phyloP scores from a whole-genome alignment of 2,329 filamentous ascomycete genomes.

The Dothidotthia symphoricarpi region DNA sequence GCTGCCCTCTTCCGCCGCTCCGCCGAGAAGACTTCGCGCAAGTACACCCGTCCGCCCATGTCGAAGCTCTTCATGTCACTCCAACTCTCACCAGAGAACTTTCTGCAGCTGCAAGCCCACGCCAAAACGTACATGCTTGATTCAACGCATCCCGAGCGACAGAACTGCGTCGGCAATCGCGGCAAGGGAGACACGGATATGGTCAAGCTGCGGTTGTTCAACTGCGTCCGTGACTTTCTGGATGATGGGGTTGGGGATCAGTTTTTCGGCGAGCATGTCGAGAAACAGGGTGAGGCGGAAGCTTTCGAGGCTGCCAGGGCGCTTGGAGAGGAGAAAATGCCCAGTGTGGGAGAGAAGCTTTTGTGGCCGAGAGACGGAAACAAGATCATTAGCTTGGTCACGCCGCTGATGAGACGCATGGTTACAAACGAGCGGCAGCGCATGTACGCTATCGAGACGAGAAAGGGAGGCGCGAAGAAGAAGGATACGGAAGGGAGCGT shows the following conservation, averaged over 20 bases:
- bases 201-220: slow-evolving; percentile 57
- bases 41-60: slow-evolving; percentile 58
- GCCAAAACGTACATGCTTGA: slow-evolving; percentile 60
- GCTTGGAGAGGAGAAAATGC: slow-evolving; percentile 43
- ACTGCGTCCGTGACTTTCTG: slow-evolving; percentile 56
- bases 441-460: slow-evolving; percentile 57
- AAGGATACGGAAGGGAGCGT: slow-evolving; percentile 27
- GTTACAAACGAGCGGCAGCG: slow-evolving; percentile 60
- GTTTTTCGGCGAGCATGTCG: slow-evolving; percentile 48
- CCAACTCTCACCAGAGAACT: slow-evolving; percentile 57
- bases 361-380: slow-evolving; percentile 57
- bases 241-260: slow-evolving; percentile 51
- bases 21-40: slow-evolving; percentile 48
- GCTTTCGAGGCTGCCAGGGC: slow-evolving; percentile 34
- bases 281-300: slow-evolving; percentile 37
- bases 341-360: slow-evolving; percentile 38
- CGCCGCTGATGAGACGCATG: slow-evolving; percentile 57
- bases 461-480: slow-evolving; percentile 48
- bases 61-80: slow-evolving; percentile 58
- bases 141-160: slow-evolving; percentile 53
- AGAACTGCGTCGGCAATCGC: slow-evolving; percentile 57
- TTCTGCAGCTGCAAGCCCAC: slow-evolving; percentile 55
- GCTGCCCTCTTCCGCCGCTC: slow-evolving; percentile 53
- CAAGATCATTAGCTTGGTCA: slow-evolving; percentile 57
- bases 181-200: slow-evolving; percentile 57